These are phyloP conservation scores for Cytospora chrysosperma DNA, from an alignment of 2,329 filamentous ascomycete genomes.

Conservation along the genomic window DNA sequence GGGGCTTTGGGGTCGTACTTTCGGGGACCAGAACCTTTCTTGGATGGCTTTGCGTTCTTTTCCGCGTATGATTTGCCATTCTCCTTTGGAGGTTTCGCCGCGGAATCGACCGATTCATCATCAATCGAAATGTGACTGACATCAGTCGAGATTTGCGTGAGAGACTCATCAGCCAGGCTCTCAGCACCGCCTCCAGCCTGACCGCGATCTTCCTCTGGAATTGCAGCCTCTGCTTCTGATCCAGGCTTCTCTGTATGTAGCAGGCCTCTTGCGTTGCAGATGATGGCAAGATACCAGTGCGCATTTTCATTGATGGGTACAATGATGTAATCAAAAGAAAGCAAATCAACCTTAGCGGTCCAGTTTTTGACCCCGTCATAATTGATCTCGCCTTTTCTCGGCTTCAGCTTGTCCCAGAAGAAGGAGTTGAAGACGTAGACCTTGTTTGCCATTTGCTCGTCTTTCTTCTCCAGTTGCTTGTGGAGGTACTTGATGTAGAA, in stretches of 20 bases:
- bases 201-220: not conserved
- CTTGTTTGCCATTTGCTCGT: conserved; percentile 56
- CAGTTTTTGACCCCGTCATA: conserved; percentile 83
- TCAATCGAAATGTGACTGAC: conserved; percentile 15
- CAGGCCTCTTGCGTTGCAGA: conserved; percentile 79
- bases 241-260: conserved; percentile 31
- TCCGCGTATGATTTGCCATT: not conserved
- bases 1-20: conserved; percentile 55
- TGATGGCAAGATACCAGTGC: conserved; percentile 95
- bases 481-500: conserved; percentile 83
- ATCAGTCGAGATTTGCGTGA: conserved; percentile 1
- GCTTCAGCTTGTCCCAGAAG: conserved; percentile 79
- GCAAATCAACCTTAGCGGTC: conserved; percentile 83
- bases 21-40: conserved; percentile 33
- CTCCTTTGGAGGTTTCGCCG: not conserved
- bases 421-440: conserved; percentile 92
- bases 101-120: conserved; percentile 3
- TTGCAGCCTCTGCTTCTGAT: not conserved
- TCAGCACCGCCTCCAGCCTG: not conserved
- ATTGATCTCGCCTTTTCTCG: conserved; percentile 64
- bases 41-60: conserved; percentile 28
- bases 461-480: conserved; percentile 52
- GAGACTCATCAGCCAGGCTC: conserved; percentile 14
- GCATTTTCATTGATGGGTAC: conserved; percentile 84
- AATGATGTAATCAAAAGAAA: conserved; percentile 83